Evolutionary conservation across 129 eudicot genomes (phyloP).

Genomic region (Helianthus tuberosus): DNA sequence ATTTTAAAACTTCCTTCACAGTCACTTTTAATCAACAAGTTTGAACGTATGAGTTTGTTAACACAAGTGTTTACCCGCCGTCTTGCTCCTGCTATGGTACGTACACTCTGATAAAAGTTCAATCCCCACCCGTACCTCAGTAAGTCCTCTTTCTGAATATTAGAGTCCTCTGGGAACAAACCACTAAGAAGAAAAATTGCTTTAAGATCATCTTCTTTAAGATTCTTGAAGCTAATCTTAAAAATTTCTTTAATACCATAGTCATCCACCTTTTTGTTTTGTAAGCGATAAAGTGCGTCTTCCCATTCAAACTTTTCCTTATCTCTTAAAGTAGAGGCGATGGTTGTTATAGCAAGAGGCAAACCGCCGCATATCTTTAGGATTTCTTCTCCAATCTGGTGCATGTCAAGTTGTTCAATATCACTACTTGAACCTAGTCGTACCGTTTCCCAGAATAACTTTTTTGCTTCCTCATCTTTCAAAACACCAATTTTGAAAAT

Average conservation of each 20-base stretch:
- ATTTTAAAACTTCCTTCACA: background rate
- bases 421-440: background rate
- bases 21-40: background rate
- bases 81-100: background rate
- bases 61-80: background rate
- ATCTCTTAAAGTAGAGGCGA: background rate
- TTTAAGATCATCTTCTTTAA: background rate
- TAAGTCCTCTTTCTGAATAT: background rate
- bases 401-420: background rate
- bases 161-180: background rate
- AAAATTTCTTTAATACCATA: background rate
- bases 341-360: background rate
- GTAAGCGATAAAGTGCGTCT: background rate
- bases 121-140: conserved; percentile 2
- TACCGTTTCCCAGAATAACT: background rate
- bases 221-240: background rate
- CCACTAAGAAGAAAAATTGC: background rate
- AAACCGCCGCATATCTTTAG: background rate
- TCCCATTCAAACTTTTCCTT: background rate
- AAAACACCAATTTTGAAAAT: background rate
- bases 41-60: background rate
- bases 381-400: background rate
- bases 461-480: background rate
- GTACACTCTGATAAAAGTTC: background rate
- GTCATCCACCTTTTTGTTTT: background rate